Base-by-base conservation (phyloP, 441 rosid genomes). In the Macaranga tanarius region DNA sequence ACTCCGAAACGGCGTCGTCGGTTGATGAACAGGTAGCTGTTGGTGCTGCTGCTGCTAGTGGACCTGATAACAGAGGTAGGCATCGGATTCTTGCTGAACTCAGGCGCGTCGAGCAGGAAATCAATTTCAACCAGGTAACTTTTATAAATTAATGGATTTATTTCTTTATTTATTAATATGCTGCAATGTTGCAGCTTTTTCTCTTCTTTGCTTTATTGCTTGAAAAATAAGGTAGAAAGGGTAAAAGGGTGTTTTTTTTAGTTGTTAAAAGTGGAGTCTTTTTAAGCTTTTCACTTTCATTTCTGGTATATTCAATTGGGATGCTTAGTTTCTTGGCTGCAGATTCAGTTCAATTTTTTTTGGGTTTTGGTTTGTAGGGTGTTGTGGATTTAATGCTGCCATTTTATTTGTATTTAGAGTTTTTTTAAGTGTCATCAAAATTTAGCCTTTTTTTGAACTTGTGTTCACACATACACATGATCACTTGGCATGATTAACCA, bases 41-140 rank as follows among this genome's bases (percentile, higher is more conserved):
- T 67, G 77, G 84, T 5, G 64, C 47, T 66, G 78, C 64, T 15
- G 76, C 75, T 2, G 34, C 31, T 0, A 66, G 23, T 3, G 79
- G 67, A 52, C 17, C 83, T 73, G 96, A 89, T 47, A 88, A 83
- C 31, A 82, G 96, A 86, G 94, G 99, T 54, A 92, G 86, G 77
- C 97, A 95, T 54, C 86, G 96, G 88, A 75, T 95, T 81, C 91
- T 87, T 67, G 99, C 97, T 66, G 90, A 95, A 81, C 82, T 95
- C 75, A 89, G 86, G 80, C 88, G 95, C 64, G 88, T 95, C 47
- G 91, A 95, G 73, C 99, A 92, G 82, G 98, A 92, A 87, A 70
- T 87, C 80, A 81, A 91, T 69, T 89, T 85, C 79, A 81, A 91
- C 69, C 93, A 95, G 97, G 99, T 92, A 62, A 17, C 19, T 45